Evolutionary conservation across 257 asterid genomes (phyloP).

Genomic region (Penstemon eatonii): DNA sequence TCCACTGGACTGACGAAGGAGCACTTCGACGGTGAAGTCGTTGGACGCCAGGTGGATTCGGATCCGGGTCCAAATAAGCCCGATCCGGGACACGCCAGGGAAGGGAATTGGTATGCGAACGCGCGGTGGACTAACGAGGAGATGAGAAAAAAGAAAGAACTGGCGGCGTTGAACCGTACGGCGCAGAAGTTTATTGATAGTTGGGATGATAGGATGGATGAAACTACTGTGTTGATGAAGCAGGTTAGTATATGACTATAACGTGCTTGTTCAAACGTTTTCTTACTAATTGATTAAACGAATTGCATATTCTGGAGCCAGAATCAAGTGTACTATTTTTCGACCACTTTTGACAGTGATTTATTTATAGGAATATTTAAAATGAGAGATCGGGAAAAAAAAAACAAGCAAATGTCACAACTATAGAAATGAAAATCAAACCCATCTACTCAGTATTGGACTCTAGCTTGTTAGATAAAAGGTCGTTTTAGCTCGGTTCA

Average conservation of each 20-base stretch:
- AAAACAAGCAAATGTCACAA: too few relatives aligned
- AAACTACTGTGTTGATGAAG: slow-evolving; percentile 54
- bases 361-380: background rate
- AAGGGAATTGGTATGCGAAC: slow-evolving; percentile 25
- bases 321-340: background rate
- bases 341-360: background rate
- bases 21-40: slow-evolving; percentile 80
- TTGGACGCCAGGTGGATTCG: slow-evolving; percentile 56
- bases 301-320: background rate
- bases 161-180: slow-evolving; percentile 47
- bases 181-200: slow-evolving; percentile 48
- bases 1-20: slow-evolving; percentile 84
- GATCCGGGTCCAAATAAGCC: slow-evolving; percentile 12
- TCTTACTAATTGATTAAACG: slow-evolving; percentile 2
- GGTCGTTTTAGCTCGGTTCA: too few relatives aligned
- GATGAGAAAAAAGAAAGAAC: slow-evolving; percentile 30
- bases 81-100: slow-evolving; percentile 4
- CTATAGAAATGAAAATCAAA: too few relatives aligned
- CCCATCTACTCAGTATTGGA: too few relatives aligned
- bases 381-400: background rate
- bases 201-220: slow-evolving; percentile 62
- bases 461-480: too few relatives aligned
- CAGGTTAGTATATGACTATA: slow-evolving; percentile 44
- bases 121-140: slow-evolving; percentile 62
- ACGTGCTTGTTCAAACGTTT: background rate